Evolutionary conservation across 805 yeast genomes (phyloP), one percentile per base, ranked within the genome.

Genomic region (Lipomyces sp.): DNA sequence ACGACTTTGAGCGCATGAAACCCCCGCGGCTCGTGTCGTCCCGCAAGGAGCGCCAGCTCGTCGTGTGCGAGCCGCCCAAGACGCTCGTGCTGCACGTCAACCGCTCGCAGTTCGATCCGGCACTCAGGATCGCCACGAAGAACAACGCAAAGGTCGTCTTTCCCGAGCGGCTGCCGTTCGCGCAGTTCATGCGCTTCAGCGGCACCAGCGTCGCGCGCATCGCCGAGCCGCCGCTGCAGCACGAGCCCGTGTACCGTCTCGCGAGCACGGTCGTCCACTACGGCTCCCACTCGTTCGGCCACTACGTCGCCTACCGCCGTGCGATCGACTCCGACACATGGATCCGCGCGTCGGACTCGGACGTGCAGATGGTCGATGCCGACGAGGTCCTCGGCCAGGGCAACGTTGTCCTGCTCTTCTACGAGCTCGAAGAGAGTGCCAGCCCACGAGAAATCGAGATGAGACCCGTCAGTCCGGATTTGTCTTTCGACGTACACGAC

Each of bases 261-360:
- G 85, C 86, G 63, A 86, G 96, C 0, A 93, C 86, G 1, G 86
- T 91, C 37, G 82, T 91, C 1, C 98, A 91, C 68, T 89, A 84
- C 66, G 98, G 98, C 42, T 85, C 96, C 0, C 97, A 91, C 62
- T 88, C 91, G 62, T 91, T 89, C 65, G 98, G 98, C 16, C 98
- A 91, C 67, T 91, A 91, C 65, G 86, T 90, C 55, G 87, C 95
- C 39, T 91, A 78, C 70, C 79, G 97, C 63, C 83, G 80, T 62
- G 49, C 53, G 31, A 76, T 72, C 51, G n/a, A 7, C 6, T 14
- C 36, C 7, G 77, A 95, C 59, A 93, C 90, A 2, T 91, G 98
- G 98, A 90, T 96, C 95, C 78, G 95, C 65, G 83, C 89, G 19
- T 83, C 93, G 61, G 98, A 91, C 68, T 95, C 90, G 64, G 81